A percentile compares a stretch with the other conserved stretches of the same genome.
Conservation (phyloP, 2,329 filamentous ascomycete genomes). For the Paraphaeosphaeria sporulosa region DNA sequence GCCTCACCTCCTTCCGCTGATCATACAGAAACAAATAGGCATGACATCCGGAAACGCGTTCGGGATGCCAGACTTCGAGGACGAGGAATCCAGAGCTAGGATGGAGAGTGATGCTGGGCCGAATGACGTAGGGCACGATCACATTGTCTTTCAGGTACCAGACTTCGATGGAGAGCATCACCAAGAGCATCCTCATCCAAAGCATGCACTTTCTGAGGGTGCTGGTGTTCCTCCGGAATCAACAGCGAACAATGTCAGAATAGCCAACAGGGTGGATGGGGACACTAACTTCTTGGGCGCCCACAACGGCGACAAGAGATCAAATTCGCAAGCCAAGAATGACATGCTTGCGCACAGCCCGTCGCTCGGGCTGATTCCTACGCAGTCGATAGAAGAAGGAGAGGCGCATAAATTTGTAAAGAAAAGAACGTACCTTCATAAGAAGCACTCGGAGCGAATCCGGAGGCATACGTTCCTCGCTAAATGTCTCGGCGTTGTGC, state of each 20-base stretch:
- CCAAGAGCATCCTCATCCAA: background rate
- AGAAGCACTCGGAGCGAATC: background rate
- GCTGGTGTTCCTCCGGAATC: background rate
- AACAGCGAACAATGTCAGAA: background rate
- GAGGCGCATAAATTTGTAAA: slow-evolving; percentile 2
- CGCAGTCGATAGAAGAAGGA: background rate
- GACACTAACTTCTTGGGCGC: background rate
- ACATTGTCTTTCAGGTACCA: background rate
- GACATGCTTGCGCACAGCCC: background rate
- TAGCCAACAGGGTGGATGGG: background rate
- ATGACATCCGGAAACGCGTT: background rate
- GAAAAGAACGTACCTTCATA: slow-evolving; percentile 2
- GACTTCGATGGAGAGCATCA: background rate
- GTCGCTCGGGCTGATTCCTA: background rate
- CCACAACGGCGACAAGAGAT: background rate
- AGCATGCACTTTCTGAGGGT: background rate
- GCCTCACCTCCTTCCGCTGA: background rate
- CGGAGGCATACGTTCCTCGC: background rate
- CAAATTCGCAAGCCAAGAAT: background rate
- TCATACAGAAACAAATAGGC: background rate
- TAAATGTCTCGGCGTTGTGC: slow-evolving; percentile 1
- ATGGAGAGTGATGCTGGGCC: background rate
- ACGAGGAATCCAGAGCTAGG: background rate
- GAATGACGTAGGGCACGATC: background rate
- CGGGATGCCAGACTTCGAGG: background rate